These are phyloP conservation scores for Phoma sp. DNA, from an alignment of 2,329 filamentous ascomycete species.

Conservation along the genomic window DNA sequence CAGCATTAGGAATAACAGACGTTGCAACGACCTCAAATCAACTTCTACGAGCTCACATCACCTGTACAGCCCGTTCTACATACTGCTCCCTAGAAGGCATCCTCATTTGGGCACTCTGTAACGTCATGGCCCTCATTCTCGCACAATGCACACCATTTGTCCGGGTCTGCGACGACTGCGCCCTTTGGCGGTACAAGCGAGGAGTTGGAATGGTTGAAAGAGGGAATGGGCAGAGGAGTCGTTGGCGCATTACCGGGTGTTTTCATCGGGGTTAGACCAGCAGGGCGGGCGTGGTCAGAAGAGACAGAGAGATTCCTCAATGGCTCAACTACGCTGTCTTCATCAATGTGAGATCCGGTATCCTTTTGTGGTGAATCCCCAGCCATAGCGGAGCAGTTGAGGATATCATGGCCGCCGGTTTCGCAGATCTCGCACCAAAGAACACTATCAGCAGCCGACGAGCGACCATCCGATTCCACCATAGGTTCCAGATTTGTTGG, in stretches of 20 bases:
- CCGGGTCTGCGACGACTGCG: slow-evolving; percentile 62
- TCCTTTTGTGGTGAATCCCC: slow-evolving; percentile 53
- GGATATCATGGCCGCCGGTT: slow-evolving; percentile 86
- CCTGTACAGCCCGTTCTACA: slow-evolving; percentile 1
- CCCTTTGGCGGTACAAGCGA: slow-evolving; percentile 45
- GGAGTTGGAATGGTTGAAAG: slow-evolving; percentile 34
- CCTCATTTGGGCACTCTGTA: slow-evolving; percentile 91
- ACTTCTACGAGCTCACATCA: slow-evolving; percentile 13
- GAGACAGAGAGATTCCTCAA: slow-evolving; percentile 43
- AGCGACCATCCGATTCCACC: slow-evolving; percentile 68
- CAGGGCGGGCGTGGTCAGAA: slow-evolving; percentile 35
- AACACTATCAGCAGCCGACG: slow-evolving; percentile 68
- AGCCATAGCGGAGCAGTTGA: slow-evolving; percentile 90
- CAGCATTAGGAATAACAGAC: slow-evolving; percentile 11
- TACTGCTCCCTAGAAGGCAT: slow-evolving; percentile 58
- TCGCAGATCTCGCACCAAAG: slow-evolving; percentile 97
- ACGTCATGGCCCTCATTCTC: slow-evolving; percentile 97
- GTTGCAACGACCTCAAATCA: neutral
- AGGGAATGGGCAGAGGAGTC: slow-evolving; percentile 43
- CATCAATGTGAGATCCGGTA: slow-evolving; percentile 29
- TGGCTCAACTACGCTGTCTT: slow-evolving; percentile 42
- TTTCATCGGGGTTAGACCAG: slow-evolving; percentile 40
- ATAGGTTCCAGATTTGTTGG: slow-evolving; percentile 67
- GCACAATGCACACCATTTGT: slow-evolving; percentile 96
- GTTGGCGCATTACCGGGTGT: slow-evolving; percentile 44